A percentile compares a stretch with the other conserved stretches of the same genome.
These are phyloP conservation scores for Raffaelea arxii DNA, from an alignment of 2,329 filamentous ascomycete species.

Conservation along the genomic window DNA sequence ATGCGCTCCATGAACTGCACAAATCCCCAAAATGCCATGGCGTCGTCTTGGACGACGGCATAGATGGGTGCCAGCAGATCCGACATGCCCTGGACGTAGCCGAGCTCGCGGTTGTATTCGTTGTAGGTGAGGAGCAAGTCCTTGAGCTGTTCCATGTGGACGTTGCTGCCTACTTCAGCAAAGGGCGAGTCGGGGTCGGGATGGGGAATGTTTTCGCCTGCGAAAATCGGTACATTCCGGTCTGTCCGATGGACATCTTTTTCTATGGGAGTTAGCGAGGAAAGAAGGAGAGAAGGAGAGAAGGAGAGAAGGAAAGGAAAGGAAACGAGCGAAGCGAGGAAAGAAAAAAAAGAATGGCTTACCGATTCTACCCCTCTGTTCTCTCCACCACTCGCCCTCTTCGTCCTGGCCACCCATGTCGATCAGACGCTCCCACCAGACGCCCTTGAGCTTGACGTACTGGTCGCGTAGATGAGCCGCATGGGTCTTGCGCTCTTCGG, in stretches of 20 bases:
- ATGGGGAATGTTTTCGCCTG: conserved; percentile 91
- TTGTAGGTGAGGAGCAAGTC: conserved; percentile 99
- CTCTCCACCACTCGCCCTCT: conserved; percentile 90
- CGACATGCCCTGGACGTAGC: conserved; percentile 98
- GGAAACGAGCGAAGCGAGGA: too few species aligned
- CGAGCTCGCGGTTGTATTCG: conserved; percentile 89
- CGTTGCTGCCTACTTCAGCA: conserved; percentile 85
- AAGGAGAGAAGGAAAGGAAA: conserved; percentile 2
- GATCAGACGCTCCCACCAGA: conserved; percentile 92
- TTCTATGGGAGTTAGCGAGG: conserved; percentile 45
- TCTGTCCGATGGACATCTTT: conserved; percentile 98
- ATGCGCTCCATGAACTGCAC: conserved; percentile 95
- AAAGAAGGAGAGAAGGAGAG: neutral
- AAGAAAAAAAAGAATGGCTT: conserved; percentile 27
- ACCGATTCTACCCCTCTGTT: conserved; percentile 91
- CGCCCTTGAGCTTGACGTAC: conserved; percentile 85
- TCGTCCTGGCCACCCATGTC: conserved; percentile 73
- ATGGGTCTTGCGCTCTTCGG: conserved; percentile 73
- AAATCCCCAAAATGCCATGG: conserved; percentile 94
- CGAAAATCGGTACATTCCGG: conserved; percentile 87
- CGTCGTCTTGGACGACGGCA: conserved; percentile 94
- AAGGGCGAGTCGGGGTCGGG: conserved; percentile 95
- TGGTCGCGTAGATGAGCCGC: conserved; percentile 82
- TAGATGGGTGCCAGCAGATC: conserved; percentile 94
- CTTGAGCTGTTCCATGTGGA: conserved; percentile 97